Conservation (phyloP, 202 grass and related monocot genomes). For the Cymbopogon flexuosus region DNA sequence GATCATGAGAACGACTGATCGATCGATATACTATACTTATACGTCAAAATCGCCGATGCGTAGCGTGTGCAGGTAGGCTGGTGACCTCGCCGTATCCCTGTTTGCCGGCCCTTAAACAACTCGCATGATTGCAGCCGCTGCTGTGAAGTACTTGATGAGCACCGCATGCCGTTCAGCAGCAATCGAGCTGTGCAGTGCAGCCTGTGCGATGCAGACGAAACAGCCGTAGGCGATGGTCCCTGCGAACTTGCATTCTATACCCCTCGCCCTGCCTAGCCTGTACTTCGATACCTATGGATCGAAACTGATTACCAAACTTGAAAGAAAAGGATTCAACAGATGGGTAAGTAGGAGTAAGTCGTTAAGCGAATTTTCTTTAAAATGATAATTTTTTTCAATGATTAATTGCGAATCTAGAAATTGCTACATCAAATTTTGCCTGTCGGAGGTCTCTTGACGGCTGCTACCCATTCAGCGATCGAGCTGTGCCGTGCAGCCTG, state of each 20-base stretch:
- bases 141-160: not conserved
- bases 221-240: not conserved
- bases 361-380: too few relatives aligned
- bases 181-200: not conserved
- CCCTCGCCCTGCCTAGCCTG: not conserved
- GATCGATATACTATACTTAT: not conserved
- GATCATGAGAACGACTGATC: not conserved
- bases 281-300: too few relatives aligned
- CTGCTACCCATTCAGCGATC: too few relatives aligned
- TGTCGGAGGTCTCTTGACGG: too few relatives aligned
- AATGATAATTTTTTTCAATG: too few relatives aligned
- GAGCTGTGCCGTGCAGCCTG: too few relatives aligned
- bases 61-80: not conserved
- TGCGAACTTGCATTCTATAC: not conserved
- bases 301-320: too few relatives aligned
- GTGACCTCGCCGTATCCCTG: not conserved
- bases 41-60: not conserved
- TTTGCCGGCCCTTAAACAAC: not conserved
- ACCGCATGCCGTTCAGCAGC: not conserved
- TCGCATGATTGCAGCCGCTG: constrained; percentile 7
- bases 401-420: too few relatives aligned
- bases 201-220: not conserved
- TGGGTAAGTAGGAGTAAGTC: too few relatives aligned
- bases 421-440: too few relatives aligned
- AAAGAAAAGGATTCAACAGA: too few relatives aligned